Evolutionary conservation across 1,284 basidiomycete genomes (phyloP).

Genomic region (Sparassis latifolia): DNA sequence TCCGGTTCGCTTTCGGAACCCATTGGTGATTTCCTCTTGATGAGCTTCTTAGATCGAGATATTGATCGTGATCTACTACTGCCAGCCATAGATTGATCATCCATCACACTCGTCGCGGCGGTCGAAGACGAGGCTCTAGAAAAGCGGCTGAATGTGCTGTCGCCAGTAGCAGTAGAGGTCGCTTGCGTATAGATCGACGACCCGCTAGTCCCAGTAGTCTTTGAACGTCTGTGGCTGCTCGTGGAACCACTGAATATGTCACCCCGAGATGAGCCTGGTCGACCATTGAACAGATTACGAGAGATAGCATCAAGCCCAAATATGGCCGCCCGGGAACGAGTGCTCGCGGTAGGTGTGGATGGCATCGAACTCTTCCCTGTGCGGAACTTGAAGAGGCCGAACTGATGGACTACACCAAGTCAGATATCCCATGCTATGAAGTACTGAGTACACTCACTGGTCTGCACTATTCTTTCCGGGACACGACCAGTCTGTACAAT

Average conservation of each 20-base stretch:
- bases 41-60: slow-evolving; percentile 34
- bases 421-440: slow-evolving; percentile 5
- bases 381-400: slow-evolving; percentile 78
- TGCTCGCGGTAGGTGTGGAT: slow-evolving; percentile 66
- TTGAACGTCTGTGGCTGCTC: slow-evolving; percentile 53
- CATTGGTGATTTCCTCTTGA: slow-evolving; percentile 50
- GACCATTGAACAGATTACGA: slow-evolving; percentile 58
- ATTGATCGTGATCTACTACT: slow-evolving; percentile 37
- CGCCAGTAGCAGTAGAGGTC: slow-evolving; percentile 48
- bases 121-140: slow-evolving; percentile 65
- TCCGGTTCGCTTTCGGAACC: slow-evolving; percentile 43
- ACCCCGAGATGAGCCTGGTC: slow-evolving; percentile 52
- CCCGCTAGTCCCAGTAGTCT: slow-evolving; percentile 55
- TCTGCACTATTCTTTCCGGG: slow-evolving; percentile 66
- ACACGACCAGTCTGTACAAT: slow-evolving; percentile 78
- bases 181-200: slow-evolving; percentile 59
- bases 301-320: slow-evolving; percentile 84
- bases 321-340: slow-evolving; percentile 70
- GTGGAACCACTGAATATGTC: slow-evolving; percentile 69
- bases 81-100: slow-evolving; percentile 41
- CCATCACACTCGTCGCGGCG: slow-evolving; percentile 54
- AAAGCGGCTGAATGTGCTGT: slow-evolving; percentile 61
- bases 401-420: slow-evolving; percentile 65
- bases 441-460: slow-evolving; percentile 47
- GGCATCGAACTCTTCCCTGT: slow-evolving; percentile 72